A percentile compares a stretch with the other conserved stretches of the same genome.
These are phyloP conservation scores for Tetrahymena borealis DNA, from an alignment of 73 alveolate species.

Conservation along the genomic window DNA sequence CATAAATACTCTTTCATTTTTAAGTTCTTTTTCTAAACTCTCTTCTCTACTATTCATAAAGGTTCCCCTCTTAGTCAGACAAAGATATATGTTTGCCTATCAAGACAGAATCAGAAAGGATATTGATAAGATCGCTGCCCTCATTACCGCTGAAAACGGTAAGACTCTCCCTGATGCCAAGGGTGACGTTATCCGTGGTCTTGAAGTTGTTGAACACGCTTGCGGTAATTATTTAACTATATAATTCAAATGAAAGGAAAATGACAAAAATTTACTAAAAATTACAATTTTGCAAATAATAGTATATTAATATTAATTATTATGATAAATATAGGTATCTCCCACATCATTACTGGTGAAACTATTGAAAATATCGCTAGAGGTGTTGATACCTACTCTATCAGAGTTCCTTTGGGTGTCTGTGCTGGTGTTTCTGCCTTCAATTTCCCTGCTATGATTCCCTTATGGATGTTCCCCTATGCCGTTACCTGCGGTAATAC, in stretches of 20 bases:
- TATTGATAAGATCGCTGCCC: slow-evolving; percentile 59
- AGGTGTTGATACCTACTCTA: slow-evolving; percentile 80
- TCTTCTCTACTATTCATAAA: slow-evolving; percentile 26
- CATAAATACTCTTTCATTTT: slow-evolving; percentile 4
- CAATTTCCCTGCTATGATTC: slow-evolving; percentile 95
- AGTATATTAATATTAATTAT: too few relatives aligned
- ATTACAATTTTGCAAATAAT: background rate
- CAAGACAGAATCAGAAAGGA: slow-evolving; percentile 45
- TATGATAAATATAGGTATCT: background rate
- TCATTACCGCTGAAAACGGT: slow-evolving; percentile 81
- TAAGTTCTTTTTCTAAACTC: background rate
- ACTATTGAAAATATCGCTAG: slow-evolving; percentile 78
- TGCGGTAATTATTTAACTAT: too few relatives aligned
- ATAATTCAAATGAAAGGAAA: background rate
- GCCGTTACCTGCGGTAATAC: slow-evolving; percentile 90
- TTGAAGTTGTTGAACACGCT: slow-evolving; percentile 82
- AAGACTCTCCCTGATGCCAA: slow-evolving; percentile 88
- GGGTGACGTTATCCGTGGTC: slow-evolving; percentile 93
- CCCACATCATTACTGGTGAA: slow-evolving; percentile 63
- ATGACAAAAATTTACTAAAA: background rate
- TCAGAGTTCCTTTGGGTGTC: slow-evolving; percentile 91
- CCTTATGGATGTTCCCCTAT: slow-evolving; percentile 94
- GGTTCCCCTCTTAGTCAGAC: slow-evolving; percentile 47
- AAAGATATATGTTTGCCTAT: slow-evolving; percentile 61
- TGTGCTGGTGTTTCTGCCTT: slow-evolving; percentile 90